Percentiles rank a stretch among this genome's conserved stretches.
Conservation (phyloP, 2,329 filamentous ascomycete genomes). For the Fusarium cyanostomum region DNA sequence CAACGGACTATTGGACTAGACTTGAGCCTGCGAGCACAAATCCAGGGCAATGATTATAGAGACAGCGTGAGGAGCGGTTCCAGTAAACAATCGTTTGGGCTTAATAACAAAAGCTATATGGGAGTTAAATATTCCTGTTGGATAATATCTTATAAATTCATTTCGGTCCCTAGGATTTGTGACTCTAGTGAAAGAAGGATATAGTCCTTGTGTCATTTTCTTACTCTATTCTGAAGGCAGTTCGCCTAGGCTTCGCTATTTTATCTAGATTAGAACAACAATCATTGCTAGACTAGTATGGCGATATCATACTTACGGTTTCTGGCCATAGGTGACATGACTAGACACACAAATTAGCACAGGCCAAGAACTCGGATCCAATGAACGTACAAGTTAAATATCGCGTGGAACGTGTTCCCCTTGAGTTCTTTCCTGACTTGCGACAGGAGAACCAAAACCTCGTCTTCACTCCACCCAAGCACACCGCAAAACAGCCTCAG, state of each 20-base stretch:
- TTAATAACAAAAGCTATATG: no score
- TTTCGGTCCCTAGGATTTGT: no score
- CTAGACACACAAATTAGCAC: neutral
- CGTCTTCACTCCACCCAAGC: constrained; percentile 4
- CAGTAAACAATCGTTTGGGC: no score
- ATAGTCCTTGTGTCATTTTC: no score
- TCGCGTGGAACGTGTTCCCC: neutral
- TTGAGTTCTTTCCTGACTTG: constrained; percentile 14
- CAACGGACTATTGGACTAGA: no score
- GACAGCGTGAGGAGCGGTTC: no score
- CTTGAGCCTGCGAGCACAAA: no score
- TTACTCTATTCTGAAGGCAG: no score
- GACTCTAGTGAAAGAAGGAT: no score
- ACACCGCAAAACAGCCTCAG: constrained; percentile 13
- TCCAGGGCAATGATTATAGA: no score
- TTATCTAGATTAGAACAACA: neutral
- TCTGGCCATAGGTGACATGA: constrained; percentile 23
- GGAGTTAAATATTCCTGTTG: no score
- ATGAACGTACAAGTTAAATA: constrained; percentile 19
- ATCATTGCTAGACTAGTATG: neutral
- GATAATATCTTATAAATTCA: no score
- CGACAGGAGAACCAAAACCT: constrained; percentile 7
- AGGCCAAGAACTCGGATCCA: neutral
- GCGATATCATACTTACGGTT: neutral
- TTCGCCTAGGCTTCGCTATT: neutral